phyloP scores from a whole-genome alignment of 2,329 filamentous ascomycete genomes.

The Mycosphaerelloides madeirae region DNA sequence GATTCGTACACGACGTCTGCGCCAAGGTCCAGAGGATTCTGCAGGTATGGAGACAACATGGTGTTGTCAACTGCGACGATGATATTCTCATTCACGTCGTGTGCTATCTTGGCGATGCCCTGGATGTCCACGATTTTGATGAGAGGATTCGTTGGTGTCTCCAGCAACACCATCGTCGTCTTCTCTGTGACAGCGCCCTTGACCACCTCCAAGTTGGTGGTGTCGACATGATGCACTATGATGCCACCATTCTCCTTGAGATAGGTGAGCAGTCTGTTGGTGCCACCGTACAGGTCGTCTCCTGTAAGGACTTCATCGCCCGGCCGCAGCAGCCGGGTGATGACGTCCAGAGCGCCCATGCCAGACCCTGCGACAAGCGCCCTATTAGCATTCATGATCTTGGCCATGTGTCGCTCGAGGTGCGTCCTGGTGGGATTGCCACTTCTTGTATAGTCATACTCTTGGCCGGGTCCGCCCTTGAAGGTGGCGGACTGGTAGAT shows the following conservation, averaged over 20 bases:
- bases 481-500: conserved; percentile 98
- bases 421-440: conserved; percentile 96
- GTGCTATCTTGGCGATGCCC: conserved; percentile 68
- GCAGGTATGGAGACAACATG: conserved; percentile 93
- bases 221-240: conserved; percentile 92
- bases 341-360: conserved; percentile 96
- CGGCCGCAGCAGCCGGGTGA: conserved; percentile 81
- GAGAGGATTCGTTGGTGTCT: conserved; percentile 93
- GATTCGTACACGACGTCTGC: conserved; percentile 97
- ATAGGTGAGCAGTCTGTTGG: conserved; percentile 88
- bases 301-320: conserved; percentile 97
- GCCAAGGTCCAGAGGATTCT: conserved; percentile 88
- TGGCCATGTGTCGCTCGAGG: conserved; percentile 91
- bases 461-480: conserved; percentile 76
- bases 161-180: conserved; percentile 91
- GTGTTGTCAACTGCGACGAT: conserved; percentile 96
- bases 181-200: conserved; percentile 65
- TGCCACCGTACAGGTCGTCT: conserved; percentile 93
- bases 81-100: conserved; percentile 70
- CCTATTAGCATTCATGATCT: conserved; percentile 95
- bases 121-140: conserved; percentile 97
- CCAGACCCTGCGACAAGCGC: conserved; percentile 91
- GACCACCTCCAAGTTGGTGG: conserved; percentile 71
- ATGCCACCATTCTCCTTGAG: conserved; percentile 86
- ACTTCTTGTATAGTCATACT: conserved; percentile 98